Base-by-base conservation (phyloP, 1,284 basidiomycete species). In the Cryptococcus depauperatus region DNA sequence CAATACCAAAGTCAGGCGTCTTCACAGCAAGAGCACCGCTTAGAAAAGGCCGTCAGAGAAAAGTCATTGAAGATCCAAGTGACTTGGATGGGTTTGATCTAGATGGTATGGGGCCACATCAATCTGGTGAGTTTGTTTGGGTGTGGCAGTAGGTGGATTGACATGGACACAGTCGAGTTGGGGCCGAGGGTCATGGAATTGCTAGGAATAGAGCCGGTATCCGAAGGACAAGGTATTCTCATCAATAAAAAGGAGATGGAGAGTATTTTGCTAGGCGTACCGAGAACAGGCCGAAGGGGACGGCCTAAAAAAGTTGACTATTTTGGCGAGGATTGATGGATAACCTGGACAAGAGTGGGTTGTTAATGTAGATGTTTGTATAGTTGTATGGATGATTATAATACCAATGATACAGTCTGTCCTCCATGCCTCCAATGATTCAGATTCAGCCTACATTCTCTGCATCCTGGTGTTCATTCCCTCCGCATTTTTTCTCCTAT, bases 401-500 rank as follows among this genome's bases (percentile, higher is more conserved):
- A 37, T 40, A n/a, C n/a, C 29, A 40, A 40, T 7, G 13, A 27
- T 16, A 4, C 25, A n/a, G 11, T 40, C 25, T 30, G 32, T 33
- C 26, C 35, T 6, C 43, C 35, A 9, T 22, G 1, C 27, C 4
- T 3, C 41, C 35, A n/a, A n/a, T n/a, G n/a, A n/a, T n/a, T n/a
- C 16, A 19, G 19, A 35, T n/a, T 18, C 23, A 23, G 18, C 19
- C 46, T 56, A 71, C 67, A 69, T 69, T 50, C 68, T 53, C 64
- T 66, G 62, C 68, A 70, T 70, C 51, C 68, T 51, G 30, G 64
- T 66, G 52, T 58, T 70, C 52, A 68, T 48, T 55, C 50, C 47
- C 6, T 55, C 81, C 64, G 82, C 82, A 74, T 86, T 82, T 43
- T 76, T 74, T 45, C 78, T 71, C 56, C 88, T 74, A 64, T 87